phyloP scores from a whole-genome alignment of 2,329 filamentous ascomycete genomes.

The Akanthomyces muscarius region DNA sequence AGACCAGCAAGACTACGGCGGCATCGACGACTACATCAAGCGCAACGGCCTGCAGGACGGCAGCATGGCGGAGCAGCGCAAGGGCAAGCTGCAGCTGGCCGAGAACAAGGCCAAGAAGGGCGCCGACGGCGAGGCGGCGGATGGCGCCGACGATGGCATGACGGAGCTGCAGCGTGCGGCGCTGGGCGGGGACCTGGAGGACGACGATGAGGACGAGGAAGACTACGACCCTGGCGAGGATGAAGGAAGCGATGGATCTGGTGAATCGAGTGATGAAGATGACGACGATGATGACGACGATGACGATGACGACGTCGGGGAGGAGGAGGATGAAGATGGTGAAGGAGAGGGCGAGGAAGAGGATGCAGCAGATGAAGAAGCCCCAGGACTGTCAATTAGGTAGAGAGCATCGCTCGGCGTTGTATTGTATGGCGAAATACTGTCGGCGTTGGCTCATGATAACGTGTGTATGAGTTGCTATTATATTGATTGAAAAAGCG shows the following conservation, averaged over 20 bases:
- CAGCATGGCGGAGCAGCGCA: conserved; percentile 65
- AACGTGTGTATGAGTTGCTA: neutral
- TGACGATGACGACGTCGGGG: conserved; percentile 38
- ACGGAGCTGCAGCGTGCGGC: conserved; percentile 49
- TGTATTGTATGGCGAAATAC: neutral
- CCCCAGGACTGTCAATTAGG: conserved; percentile 9
- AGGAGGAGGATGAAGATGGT: conserved; percentile 35
- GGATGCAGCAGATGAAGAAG: conserved; percentile 24
- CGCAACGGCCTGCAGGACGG: conserved; percentile 59
- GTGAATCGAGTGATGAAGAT: conserved; percentile 46
- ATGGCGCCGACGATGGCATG: conserved; percentile 35
- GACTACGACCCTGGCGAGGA: conserved; percentile 63
- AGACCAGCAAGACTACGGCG: conserved; percentile 63
- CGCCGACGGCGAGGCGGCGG: conserved; percentile 33
- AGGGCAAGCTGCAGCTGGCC: conserved; percentile 58
- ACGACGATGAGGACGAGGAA: conserved; percentile 58
- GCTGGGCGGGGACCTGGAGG: conserved; percentile 52
- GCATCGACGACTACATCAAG: conserved; percentile 61
- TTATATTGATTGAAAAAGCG: no score
- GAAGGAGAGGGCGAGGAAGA: conserved; percentile 30
- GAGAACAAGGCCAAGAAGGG: conserved; percentile 54
- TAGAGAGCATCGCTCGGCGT: neutral
- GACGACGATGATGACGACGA: conserved; percentile 50
- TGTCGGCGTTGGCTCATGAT: neutral
- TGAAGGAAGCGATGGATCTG: conserved; percentile 55